Evolutionary conservation across 345 rosid genomes (phyloP), one percentile per base, ranked within the genome.

Genomic region (Salix dunnii): DNA sequence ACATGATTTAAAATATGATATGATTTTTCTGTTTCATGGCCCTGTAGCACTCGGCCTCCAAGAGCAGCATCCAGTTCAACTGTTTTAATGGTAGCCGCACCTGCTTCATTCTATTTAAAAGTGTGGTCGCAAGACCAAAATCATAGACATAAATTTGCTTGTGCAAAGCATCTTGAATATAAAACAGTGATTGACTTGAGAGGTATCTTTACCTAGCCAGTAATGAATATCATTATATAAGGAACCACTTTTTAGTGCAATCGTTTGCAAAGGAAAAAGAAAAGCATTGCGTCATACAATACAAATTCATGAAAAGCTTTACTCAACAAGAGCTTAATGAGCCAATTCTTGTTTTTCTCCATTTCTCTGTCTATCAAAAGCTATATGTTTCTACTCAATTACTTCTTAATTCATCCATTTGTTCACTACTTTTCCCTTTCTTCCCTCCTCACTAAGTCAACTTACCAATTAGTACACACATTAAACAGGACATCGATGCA

Each of bases 61-160:
- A 96, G 97, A 23, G 97, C 94, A 70, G 99, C 97, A 90, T 96
- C 99, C 58, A 96, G 85, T 77, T 96, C 99, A 79, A 96, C 94
- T 68, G 97, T 94, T 88, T 87, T 92, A 76, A 92, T 75, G 66
- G 97, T 96, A 70, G 96, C 97, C 68, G 88, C 78, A 84, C 98
- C 98, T 65, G 97, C 97, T 89, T 96, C 98, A 78, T 96, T 97
- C 98, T 96, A 86, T 78, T 75, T 49, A 85, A 60, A 72, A 84
- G 73, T 65, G 67, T 18, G 58, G 58, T 49, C 58, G 1, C 58
- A 49, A 18, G 58, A 49, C n/a, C 58, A 49, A 49, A 17, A 49
- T 17, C 58, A 49, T 49, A 4, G 58, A 49, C 58, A 49, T 9
- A 49, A 49, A 17, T 49, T 0, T 49, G 55, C 1, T 49, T n/a